Base-by-base conservation (phyloP, 768 basidiomycete genomes). In the Leccinum fibrillosum region DNA sequence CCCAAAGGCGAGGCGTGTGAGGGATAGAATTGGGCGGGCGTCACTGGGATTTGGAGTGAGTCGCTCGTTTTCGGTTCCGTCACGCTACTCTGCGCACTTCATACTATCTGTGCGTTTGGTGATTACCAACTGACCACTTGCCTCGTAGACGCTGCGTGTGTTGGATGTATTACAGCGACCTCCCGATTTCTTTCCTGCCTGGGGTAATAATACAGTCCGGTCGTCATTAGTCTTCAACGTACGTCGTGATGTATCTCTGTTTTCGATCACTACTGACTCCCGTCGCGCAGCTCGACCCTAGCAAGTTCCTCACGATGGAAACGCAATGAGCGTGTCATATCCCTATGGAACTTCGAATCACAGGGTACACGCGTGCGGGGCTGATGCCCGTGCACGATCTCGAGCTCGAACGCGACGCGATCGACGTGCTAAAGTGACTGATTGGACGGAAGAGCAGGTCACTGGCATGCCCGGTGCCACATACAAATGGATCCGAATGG, bases 401-500 rank as follows among this genome's bases (percentile, higher is more conserved):
- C 17, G 56, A 63, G n/a, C 35, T 15, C 9, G 47, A 52, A 12
- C 30, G 15, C 5, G 28, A 45, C 21, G 11, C 47, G 64, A 23
- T 67, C 69, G n/a, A 60, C 57, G 35, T 23, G 66, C 72, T 65
- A 91, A 90, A 71, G 95, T 98, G 4, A 90, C 90, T 6, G 95
- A 98, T 71, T 98, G 97, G 97, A 92, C 90, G 5, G 95, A 97
- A 66, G 94, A 97, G 64, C 86, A 89, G 59, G 79, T 82, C 45
- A 96, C 26, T 28, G 26, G 26, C 26, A 28, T 98, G 92, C 87
- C 89, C 39, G 92, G 92, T 17, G 95, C 96, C 61, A 96, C 94
- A 3, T 99, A 98, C 73, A 97, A 99, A 74, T 99, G 96, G 96
- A 98, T 99, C 58, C 80, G 97, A 61, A 92, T 98, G 82, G 97